Evolutionary conservation across 2,329 filamentous ascomycete genomes (phyloP).

Genomic region (Trichoderma sp.): DNA sequence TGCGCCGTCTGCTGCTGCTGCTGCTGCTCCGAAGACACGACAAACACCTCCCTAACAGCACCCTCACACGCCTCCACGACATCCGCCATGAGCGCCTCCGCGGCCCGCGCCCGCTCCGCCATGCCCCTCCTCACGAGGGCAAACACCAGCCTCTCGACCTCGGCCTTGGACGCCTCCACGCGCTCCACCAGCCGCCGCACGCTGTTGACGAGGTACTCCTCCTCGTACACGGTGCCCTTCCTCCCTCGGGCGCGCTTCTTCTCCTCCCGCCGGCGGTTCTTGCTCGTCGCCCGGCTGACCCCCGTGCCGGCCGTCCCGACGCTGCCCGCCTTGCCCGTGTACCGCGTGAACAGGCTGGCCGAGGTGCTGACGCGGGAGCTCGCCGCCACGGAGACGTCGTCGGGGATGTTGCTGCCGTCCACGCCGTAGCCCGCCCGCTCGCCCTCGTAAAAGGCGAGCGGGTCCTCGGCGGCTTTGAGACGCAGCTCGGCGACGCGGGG

Average conservation of each 20-base stretch:
- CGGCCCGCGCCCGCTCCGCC: slow-evolving; percentile 80
- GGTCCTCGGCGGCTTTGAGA: slow-evolving; percentile 78
- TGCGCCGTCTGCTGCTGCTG: slow-evolving; percentile 30
- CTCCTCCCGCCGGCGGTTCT: slow-evolving; percentile 88
- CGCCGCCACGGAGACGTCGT: slow-evolving; percentile 88
- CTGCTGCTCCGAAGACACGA: slow-evolving; percentile 31
- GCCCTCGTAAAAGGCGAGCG: slow-evolving; percentile 85
- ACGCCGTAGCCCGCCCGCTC: slow-evolving; percentile 60
- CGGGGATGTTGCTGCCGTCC: slow-evolving; percentile 66
- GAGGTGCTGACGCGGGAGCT: slow-evolving; percentile 77
- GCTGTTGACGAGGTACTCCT: slow-evolving; percentile 92
- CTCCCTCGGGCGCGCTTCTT: slow-evolving; percentile 92
- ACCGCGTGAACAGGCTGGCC: slow-evolving; percentile 89
- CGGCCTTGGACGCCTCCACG: slow-evolving; percentile 70
- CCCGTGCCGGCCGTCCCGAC: slow-evolving; percentile 71
- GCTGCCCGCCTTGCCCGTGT: slow-evolving; percentile 71
- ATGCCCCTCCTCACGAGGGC: slow-evolving; percentile 79
- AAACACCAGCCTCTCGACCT: slow-evolving; percentile 73
- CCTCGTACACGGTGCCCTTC: slow-evolving; percentile 96
- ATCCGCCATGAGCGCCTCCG: slow-evolving; percentile 73
- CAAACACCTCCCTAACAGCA: slow-evolving; percentile 72
- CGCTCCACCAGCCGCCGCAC: slow-evolving; percentile 81
- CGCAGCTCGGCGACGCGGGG: slow-evolving; percentile 84
- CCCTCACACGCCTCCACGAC: slow-evolving; percentile 69
- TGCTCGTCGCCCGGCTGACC: slow-evolving; percentile 77